Evolutionary conservation across 1,284 basidiomycete genomes (phyloP), one percentile per base, ranked within the genome.

Genomic region (Ustilago hordei): DNA sequence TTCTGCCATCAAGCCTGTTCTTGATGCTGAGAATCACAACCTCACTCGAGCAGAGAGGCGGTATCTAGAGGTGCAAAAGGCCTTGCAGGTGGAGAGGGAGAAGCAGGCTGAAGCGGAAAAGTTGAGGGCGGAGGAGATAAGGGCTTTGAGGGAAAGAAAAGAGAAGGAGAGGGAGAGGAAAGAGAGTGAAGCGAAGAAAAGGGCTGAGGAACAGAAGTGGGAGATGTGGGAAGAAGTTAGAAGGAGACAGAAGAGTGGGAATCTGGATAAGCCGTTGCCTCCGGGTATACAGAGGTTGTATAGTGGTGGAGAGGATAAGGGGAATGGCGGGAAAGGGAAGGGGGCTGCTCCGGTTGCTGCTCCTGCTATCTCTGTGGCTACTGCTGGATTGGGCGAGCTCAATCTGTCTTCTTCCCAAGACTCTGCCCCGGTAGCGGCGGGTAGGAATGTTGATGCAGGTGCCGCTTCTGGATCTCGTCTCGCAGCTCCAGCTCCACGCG

Each of bases 211-310:
- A 60, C 62, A 68, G 19, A 79, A 79, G 64, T 81, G 79, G 79
- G 69, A 77, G 55, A 71, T 81, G 59, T 81, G 79, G 79, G 69
- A 81, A 23, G 78, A 81, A 60, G 70, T 81, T 15, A 55, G 79
- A 23, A 32, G 67, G n/a, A 50, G 79, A 39, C 78, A 80, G 56
- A 73, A 79, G 61, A 60, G 43, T 45, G 43, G 43, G n/a, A 52
- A 60, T 8, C 5, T 54, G 4, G 55, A 19, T 8, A 38, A 59
- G 35, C 57, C 60, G 9, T 38, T 70, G 32, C 75, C 70, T n/a
- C 67, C 71, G 12, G 71, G 53, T 8, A 70, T 78, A 17, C 60
- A 74, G 56, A 65, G 75, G 34, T 32, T 77, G 53, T 69, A 77
- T 36, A 77, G 75, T 55, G 74, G 61, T 7, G 23, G 23, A 28